Conservation (phyloP, 1,139 yeast species). For the Hyphopichia wangnamkhiaoensis region DNA sequence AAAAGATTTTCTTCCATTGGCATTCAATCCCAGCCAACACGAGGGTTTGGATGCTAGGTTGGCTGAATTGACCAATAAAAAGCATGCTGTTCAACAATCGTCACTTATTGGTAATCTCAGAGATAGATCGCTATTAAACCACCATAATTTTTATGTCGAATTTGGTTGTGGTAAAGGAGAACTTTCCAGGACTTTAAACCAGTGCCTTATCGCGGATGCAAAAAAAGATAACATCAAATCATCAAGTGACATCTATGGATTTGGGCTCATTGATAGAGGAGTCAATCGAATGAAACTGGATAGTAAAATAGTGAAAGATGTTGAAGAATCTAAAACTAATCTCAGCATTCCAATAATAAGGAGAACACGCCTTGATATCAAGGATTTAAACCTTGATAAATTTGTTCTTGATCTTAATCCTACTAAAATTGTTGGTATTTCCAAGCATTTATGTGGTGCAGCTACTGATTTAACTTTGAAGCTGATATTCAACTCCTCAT, state of each 20-base stretch:
- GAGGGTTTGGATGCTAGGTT: constrained; percentile 38
- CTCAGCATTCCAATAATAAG: constrained; percentile 33
- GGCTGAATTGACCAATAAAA: constrained; percentile 54
- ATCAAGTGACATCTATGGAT: constrained; percentile 33
- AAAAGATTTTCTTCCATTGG: constrained; percentile 17
- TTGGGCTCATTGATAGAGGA: constrained; percentile 73
- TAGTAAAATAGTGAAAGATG: constrained; percentile 60
- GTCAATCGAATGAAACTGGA: constrained; percentile 81
- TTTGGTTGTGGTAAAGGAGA: constrained; percentile 94
- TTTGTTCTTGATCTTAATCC: constrained; percentile 34
- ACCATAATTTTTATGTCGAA: constrained; percentile 55
- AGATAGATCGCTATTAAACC: constrained; percentile 37
- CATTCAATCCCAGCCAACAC: constrained; percentile 20
- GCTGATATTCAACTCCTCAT: constrained; percentile 54
- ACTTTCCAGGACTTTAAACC: constrained; percentile 66
- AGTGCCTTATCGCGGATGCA: constrained; percentile 34
- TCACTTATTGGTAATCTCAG: constrained; percentile 74
- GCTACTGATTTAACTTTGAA: constrained; percentile 85
- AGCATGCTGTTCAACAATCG: constrained; percentile 82
- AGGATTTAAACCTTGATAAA: constrained; percentile 60
- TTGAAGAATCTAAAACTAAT: constrained; percentile 20
- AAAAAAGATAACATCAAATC: not conserved
- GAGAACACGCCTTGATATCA: constrained; percentile 73
- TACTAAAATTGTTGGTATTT: constrained; percentile 55
- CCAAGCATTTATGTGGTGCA: constrained; percentile 90